A percentile compares a stretch with the other conserved stretches of the same genome.
Conservation (phyloP, 352 stramenopile species). For the Phytophthora sp. region DNA sequence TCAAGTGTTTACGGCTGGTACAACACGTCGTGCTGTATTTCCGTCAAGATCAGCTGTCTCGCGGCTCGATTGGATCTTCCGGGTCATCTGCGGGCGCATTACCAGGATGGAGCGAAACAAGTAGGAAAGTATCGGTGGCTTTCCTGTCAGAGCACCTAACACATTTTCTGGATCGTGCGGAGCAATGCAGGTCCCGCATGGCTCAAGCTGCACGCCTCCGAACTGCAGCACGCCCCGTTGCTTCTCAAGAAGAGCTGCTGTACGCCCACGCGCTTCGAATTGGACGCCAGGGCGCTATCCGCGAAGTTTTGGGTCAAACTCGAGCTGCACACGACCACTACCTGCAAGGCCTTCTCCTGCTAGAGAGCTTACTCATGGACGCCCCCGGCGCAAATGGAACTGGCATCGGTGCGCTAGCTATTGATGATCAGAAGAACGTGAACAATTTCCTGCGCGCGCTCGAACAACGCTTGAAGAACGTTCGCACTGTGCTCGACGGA, state of each 20-base stretch:
- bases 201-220: conserved; percentile 22
- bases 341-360: conserved; percentile 58
- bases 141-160: conserved; percentile 71
- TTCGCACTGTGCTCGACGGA: conserved; percentile 40
- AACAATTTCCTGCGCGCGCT: conserved; percentile 54
- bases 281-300: conserved; percentile 66
- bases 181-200: conserved; percentile 70
- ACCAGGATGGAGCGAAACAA: conserved; percentile 48
- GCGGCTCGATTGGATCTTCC: conserved; percentile 30
- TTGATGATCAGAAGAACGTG: conserved; percentile 64
- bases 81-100: conserved; percentile 12
- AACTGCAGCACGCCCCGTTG: conserved; percentile 20
- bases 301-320: conserved; percentile 72
- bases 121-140: conserved; percentile 63
- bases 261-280: conserved; percentile 70
- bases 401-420: conserved; percentile 26
- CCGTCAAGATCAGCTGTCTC: conserved; percentile 49
- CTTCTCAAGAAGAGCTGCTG: conserved; percentile 66
- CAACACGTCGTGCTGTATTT: conserved; percentile 68
- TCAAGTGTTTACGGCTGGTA: conserved; percentile 73
- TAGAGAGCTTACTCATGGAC: conserved; percentile 72
- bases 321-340: conserved; percentile 64
- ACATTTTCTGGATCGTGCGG: conserved; percentile 63
- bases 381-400: conserved; percentile 18
- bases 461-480: conserved; percentile 60